These are phyloP conservation scores for Geotrichum citri-aurantii DNA, from an alignment of 1,139 yeast genomes.

Conservation along the genomic window DNA sequence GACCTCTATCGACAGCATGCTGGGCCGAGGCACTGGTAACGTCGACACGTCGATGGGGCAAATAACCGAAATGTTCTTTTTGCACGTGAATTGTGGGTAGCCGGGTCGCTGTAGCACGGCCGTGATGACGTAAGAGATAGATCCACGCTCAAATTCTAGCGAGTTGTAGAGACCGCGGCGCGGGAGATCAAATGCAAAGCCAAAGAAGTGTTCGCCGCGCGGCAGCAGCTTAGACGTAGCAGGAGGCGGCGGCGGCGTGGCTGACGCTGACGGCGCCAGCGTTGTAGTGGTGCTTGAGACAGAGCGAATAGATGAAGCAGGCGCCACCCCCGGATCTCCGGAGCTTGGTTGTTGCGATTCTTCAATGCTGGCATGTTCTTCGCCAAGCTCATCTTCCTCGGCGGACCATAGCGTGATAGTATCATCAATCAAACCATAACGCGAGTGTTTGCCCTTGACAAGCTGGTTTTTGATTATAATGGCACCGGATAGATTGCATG, in stretches of 20 bases:
- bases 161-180: constrained; percentile 64
- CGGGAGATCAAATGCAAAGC: constrained; percentile 75
- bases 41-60: constrained; percentile 70
- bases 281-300: neutral
- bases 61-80: constrained; percentile 51
- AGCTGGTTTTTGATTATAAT: constrained; percentile 41
- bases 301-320: neutral
- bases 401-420: constrained; percentile 63
- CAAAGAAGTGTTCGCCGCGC: constrained; percentile 80
- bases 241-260: constrained; percentile 14
- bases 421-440: constrained; percentile 53
- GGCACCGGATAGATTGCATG: constrained; percentile 30
- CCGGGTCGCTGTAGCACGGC: constrained; percentile 45
- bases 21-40: constrained; percentile 63
- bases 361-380: neutral
- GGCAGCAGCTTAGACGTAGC: constrained; percentile 20
- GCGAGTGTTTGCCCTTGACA: constrained; percentile 32
- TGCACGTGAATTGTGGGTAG: constrained; percentile 25
- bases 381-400: constrained; percentile 26
- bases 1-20: constrained; percentile 54
- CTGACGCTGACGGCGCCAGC: neutral
- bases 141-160: constrained; percentile 79
- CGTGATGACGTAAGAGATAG: constrained; percentile 60
- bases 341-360: neutral
- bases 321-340: neutral